Conservation (phyloP, 2,329 filamentous ascomycete genomes). For the Colletotrichum sp. region DNA sequence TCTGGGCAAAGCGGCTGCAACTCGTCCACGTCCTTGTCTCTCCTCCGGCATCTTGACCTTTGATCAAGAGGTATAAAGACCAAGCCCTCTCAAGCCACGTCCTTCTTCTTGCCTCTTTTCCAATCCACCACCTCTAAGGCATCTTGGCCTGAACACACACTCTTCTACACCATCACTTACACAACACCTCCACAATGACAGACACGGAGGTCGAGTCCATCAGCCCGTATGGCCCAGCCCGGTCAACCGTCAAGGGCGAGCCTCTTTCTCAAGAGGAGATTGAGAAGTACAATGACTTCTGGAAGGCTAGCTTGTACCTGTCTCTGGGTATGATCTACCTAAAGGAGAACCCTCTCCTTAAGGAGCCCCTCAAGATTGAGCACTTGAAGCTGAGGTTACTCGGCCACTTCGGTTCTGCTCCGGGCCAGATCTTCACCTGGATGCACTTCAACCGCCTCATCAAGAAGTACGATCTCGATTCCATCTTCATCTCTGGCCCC, state of each 20-base stretch:
- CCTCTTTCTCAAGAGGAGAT: conserved; percentile 72
- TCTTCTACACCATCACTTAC: not conserved
- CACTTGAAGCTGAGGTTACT: conserved; percentile 77
- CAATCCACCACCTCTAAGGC: conserved; percentile 6
- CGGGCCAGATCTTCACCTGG: conserved; percentile 82
- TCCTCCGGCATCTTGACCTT: not conserved
- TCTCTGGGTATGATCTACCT: conserved; percentile 84
- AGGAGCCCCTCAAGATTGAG: conserved; percentile 69
- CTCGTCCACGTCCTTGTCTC: not conserved
- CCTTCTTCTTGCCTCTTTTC: not conserved
- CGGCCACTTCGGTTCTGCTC: conserved; percentile 80
- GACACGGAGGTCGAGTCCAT: conserved; percentile 57
- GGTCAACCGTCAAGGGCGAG: conserved; percentile 66
- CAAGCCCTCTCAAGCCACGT: not conserved
- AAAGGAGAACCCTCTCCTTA: conserved; percentile 73
- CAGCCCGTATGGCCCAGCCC: conserved; percentile 68
- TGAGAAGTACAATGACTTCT: conserved; percentile 73
- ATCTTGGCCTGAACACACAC: conserved; percentile 29
- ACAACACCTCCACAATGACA: conserved; percentile 12
- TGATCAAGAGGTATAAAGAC: conserved; percentile 11
- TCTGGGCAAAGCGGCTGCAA: not conserved
- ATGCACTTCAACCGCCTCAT: conserved; percentile 85
- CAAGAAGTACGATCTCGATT: conserved; percentile 78
- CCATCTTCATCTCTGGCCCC: conserved; percentile 76
- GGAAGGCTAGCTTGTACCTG: conserved; percentile 76